Base-by-base conservation (phyloP, 345 rosid genomes). In the Euphorbia tirucalli region DNA sequence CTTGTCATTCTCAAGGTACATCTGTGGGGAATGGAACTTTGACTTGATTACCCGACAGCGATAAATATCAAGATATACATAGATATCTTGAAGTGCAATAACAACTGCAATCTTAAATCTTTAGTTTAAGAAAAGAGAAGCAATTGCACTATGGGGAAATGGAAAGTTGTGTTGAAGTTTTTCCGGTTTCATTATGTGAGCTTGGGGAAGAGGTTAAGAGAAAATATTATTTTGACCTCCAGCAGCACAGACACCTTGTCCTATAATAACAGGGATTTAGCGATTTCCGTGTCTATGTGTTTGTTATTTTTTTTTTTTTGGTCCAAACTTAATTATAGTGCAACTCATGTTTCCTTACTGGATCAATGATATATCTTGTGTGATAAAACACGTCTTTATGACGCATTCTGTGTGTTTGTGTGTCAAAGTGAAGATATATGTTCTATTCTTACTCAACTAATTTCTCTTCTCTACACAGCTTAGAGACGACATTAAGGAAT, bases 401-500 rank as follows among this genome's bases (percentile, higher is more conserved):
- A n/a, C 16, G 27, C 28, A 2, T 67, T 31, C 1, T 2, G 28
- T 1, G 39, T 37, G 9, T 30, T 13, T 18, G 6, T 44, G 11
- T 21, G 24, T 21, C 8, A n/a, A n/a, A n/a, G n/a, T 3, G 19
- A 61, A 27, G 22, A 21, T 19, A n/a, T 10, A 43, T 32, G 21
- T 56, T 27, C 41, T 69, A 7, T 54, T 21, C 15, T 54, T 61
- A 55, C 61, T 18, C 14, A 37, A 35, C 66, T 32, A 30, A 3
- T 74, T 80, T 28, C 55, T 50, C 63, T 80, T 28, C 59, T 50
- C 65, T 8, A 22, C 85, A 80, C 87, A 95, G 99, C 89, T 81
- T 95, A 76, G 99, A 92, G 88, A 90, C 97, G 35, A 90, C 99
- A 3, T 79, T 95, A 61, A 89, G 99, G 85, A 95, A 93, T 77